Evolutionary conservation across 495 filamentous ascomycete genomes (phyloP).

Genomic region (Xylaria longipes): DNA sequence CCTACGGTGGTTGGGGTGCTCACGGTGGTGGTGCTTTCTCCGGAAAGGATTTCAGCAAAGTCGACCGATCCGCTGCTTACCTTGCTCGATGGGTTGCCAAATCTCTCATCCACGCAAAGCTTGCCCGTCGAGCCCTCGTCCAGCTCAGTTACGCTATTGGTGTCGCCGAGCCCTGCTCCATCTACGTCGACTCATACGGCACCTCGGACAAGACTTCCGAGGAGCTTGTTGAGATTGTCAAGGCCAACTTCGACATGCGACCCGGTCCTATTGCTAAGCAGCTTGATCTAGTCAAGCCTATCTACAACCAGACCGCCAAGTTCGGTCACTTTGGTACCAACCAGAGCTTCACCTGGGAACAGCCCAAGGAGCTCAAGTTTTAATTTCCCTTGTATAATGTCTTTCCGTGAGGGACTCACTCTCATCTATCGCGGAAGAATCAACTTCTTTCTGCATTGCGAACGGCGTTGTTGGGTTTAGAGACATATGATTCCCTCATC

Average conservation of each 20-base stretch:
- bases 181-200: slow-evolving; percentile 87
- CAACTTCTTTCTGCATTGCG: slow-evolving; percentile 54
- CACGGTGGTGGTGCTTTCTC: slow-evolving; percentile 99
- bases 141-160: slow-evolving; percentile 99
- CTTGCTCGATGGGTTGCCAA: slow-evolving; percentile 98
- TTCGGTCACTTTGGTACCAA: slow-evolving; percentile 98
- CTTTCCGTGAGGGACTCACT: slow-evolving; percentile 40
- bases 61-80: slow-evolving; percentile 97
- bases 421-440: slow-evolving; percentile 47
- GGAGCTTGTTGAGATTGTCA: slow-evolving; percentile 90
- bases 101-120: slow-evolving; percentile 87
- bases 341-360: slow-evolving; percentile 97
- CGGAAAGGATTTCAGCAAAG: slow-evolving; percentile 99
- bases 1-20: slow-evolving; percentile 99
- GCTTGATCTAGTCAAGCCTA: slow-evolving; percentile 91
- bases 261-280: slow-evolving; percentile 99
- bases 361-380: slow-evolving; percentile 91
- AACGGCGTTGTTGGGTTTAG: slow-evolving; percentile 46
- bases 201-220: slow-evolving; percentile 76
- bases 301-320: slow-evolving; percentile 98
- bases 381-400: slow-evolving; percentile 54
- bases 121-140: slow-evolving; percentile 89
- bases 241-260: slow-evolving; percentile 93
- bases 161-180: slow-evolving; percentile 92
- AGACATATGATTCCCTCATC: slow-evolving; percentile 48